A percentile compares a stretch with the other conserved stretches of the same genome.
Evolutionary conservation across 2,329 filamentous ascomycete species (phyloP).

Genomic region (Calonectria honghensis): DNA sequence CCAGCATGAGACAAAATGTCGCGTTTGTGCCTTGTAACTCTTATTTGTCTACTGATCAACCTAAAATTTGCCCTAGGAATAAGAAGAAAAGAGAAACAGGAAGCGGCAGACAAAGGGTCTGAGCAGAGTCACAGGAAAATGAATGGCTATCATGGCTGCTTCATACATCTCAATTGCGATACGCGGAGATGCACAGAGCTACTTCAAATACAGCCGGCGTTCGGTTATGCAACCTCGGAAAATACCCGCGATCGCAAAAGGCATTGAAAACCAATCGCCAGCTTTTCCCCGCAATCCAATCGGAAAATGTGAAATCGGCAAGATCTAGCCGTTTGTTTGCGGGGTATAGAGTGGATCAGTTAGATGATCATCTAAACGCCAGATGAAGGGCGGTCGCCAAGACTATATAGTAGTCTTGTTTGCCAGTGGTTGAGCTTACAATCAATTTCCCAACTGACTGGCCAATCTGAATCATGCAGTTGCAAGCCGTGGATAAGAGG

Average conservation of each 20-base stretch:
- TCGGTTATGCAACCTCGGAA: conserved; percentile 9
- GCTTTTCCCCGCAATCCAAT: not conserved
- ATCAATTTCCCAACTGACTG: not conserved
- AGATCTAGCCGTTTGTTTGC: not conserved
- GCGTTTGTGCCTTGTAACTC: too few relatives aligned
- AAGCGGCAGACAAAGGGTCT: not conserved
- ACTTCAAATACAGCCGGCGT: too few relatives aligned
- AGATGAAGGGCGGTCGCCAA: not conserved
- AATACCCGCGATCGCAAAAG: not conserved
- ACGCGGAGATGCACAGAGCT: not conserved
- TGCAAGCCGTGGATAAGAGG: not conserved
- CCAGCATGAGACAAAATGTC: not conserved
- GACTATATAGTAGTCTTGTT: not conserved
- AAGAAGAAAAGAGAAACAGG: too few relatives aligned
- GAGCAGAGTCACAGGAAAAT: not conserved
- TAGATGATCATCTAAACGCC: not conserved
- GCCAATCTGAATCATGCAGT: not conserved
- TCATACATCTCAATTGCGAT: too few relatives aligned
- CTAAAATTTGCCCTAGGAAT: too few relatives aligned
- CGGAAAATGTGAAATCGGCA: conserved; percentile 8
- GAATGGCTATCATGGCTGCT: not conserved
- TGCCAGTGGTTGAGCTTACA: not conserved
- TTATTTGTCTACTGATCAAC: too few relatives aligned
- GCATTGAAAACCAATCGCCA: not conserved
- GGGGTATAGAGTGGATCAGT: not conserved